These are phyloP conservation scores for Miamiensis avidus DNA, from an alignment of 169 alveolate species.

Conservation along the genomic window DNA sequence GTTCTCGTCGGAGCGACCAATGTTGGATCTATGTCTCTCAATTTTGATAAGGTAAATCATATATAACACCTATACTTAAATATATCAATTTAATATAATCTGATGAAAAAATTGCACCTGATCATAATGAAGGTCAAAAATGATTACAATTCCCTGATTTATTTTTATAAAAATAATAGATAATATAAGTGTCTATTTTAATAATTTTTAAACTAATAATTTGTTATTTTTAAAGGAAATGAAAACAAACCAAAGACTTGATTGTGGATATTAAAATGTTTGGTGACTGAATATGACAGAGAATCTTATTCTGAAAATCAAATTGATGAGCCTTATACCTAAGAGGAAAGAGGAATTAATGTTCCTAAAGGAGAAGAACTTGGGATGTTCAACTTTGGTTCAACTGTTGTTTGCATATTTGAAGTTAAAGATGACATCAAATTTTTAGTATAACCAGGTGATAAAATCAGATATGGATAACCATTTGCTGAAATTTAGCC, in stretches of 20 bases:
- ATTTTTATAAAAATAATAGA: neutral
- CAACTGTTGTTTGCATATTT: slow-evolving; percentile 84
- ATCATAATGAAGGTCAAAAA: slow-evolving; percentile 34
- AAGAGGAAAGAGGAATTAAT: slow-evolving; percentile 30
- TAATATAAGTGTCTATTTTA: neutral
- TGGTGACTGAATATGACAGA: neutral
- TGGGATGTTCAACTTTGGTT: slow-evolving; percentile 89
- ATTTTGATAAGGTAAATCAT: slow-evolving; percentile 67
- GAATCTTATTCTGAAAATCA: neutral
- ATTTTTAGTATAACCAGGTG: slow-evolving; percentile 70
- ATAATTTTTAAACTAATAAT: too few species aligned
- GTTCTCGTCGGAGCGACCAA: slow-evolving; percentile 90
- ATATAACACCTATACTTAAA: neutral
- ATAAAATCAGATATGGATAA: slow-evolving; percentile 60
- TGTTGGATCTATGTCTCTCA: slow-evolving; percentile 85
- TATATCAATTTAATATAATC: too few species aligned
- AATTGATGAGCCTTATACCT: neutral
- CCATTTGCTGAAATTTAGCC: neutral
- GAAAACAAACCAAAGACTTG: neutral
- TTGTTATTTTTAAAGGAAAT: neutral
- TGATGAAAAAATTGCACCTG: slow-evolving; percentile 14
- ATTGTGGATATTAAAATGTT: neutral
- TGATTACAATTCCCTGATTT: neutral
- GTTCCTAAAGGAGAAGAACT: slow-evolving; percentile 83
- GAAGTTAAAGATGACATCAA: slow-evolving; percentile 79